Percentiles rank a stretch among this genome's conserved stretches.
These are phyloP conservation scores for Circinella umbellata DNA, from an alignment of 371 early-diverging fungal genomes.

Conservation along the genomic window DNA sequence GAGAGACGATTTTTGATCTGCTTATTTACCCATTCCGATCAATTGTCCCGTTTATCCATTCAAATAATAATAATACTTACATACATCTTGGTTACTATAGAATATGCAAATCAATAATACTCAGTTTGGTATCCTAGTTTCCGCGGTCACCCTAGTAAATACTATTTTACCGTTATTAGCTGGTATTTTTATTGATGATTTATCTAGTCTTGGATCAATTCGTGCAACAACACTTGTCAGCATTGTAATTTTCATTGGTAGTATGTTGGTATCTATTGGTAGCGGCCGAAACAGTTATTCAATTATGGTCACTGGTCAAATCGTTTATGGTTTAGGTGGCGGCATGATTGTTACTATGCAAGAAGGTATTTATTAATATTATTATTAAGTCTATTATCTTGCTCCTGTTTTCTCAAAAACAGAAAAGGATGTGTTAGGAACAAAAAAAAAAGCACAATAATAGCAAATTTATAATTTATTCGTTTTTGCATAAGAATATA, in stretches of 20 bases:
- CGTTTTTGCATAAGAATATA: too few species aligned
- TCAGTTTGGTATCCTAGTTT: slow-evolving; percentile 72
- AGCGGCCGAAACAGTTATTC: slow-evolving; percentile 35
- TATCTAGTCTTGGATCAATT: slow-evolving; percentile 39
- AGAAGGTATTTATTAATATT: slow-evolving; percentile 23
- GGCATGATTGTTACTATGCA: slow-evolving; percentile 54
- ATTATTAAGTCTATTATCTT: too few species aligned
- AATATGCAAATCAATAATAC: slow-evolving; percentile 66
- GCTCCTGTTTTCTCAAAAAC: too few species aligned
- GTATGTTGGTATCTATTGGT: slow-evolving; percentile 40
- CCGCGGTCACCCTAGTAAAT: slow-evolving; percentile 73
- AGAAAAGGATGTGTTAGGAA: too few species aligned
- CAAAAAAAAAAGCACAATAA: too few species aligned
- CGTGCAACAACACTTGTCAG: slow-evolving; percentile 45
- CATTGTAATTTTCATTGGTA: slow-evolving; percentile 37
- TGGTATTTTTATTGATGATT: slow-evolving; percentile 60
- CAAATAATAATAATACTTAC: background rate
- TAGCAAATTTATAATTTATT: too few species aligned
- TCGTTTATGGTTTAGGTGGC: slow-evolving; percentile 51
- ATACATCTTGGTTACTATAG: slow-evolving; percentile 14
- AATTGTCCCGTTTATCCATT: slow-evolving; percentile 1
- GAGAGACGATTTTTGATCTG: background rate
- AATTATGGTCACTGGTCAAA: slow-evolving; percentile 48
- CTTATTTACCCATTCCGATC: too few species aligned
- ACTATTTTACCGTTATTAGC: slow-evolving; percentile 71